phyloP scores from a whole-genome alignment of 169 alveolate species.

The Miamiensis avidus region DNA sequence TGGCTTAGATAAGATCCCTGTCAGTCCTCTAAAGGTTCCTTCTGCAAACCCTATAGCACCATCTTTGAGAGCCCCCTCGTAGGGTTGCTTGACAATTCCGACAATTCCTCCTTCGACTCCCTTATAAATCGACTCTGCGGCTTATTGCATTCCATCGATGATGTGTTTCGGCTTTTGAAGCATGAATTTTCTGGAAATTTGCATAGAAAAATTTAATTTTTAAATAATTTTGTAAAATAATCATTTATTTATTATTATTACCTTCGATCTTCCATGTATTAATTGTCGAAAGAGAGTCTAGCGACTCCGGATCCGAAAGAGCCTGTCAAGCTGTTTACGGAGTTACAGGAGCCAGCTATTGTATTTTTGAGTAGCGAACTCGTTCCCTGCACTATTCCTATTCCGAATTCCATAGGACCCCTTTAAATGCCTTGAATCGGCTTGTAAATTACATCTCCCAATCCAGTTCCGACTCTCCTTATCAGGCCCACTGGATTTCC shows the following conservation, averaged over 20 bases:
- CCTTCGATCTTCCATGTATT: slow-evolving; percentile 60
- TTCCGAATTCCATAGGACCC: slow-evolving; percentile 81
- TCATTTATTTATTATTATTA: too few species aligned
- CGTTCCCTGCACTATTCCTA: slow-evolving; percentile 84
- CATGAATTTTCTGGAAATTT: slow-evolving; percentile 27
- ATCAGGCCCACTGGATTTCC: slow-evolving; percentile 84
- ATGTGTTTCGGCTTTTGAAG: slow-evolving; percentile 63
- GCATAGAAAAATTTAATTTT: too few species aligned
- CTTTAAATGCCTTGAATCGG: slow-evolving; percentile 82
- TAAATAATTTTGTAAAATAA: too few species aligned
- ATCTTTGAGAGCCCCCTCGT: slow-evolving; percentile 73
- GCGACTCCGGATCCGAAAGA: slow-evolving; percentile 77
- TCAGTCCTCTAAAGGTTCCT: slow-evolving; percentile 82
- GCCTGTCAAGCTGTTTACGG: slow-evolving; percentile 77
- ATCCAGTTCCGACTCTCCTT: slow-evolving; percentile 77
- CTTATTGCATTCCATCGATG: slow-evolving; percentile 79
- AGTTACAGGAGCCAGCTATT: slow-evolving; percentile 82
- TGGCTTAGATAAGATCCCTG: slow-evolving; percentile 86
- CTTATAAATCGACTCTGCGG: slow-evolving; percentile 59
- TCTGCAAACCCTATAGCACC: slow-evolving; percentile 73
- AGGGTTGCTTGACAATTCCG: slow-evolving; percentile 80
- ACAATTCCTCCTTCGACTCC: slow-evolving; percentile 76
- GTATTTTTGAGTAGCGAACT: slow-evolving; percentile 82
- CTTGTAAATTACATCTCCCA: slow-evolving; percentile 76
- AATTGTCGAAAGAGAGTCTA: slow-evolving; percentile 63